These are phyloP conservation scores for Mitragyna speciosa DNA, from an alignment of 257 asterid species.

Conservation along the genomic window DNA sequence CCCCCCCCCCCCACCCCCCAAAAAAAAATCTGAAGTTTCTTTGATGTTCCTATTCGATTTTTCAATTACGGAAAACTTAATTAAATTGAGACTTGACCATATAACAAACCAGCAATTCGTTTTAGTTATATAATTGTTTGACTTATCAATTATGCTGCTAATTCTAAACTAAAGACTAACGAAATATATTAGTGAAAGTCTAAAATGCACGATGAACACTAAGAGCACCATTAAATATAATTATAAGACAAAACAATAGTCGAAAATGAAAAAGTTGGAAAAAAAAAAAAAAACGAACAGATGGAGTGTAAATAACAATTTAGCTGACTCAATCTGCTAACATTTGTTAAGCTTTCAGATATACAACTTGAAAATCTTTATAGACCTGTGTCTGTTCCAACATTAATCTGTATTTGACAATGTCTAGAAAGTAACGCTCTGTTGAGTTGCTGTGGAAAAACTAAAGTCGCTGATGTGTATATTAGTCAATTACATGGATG, in stretches of 20 bases:
- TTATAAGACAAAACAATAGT: neutral
- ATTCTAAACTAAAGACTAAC: neutral
- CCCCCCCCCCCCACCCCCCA: no score
- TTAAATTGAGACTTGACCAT: neutral
- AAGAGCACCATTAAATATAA: neutral
- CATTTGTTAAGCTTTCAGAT: neutral
- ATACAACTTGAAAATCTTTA: neutral
- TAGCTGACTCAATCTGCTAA: constrained; percentile 6
- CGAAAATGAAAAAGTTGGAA: neutral
- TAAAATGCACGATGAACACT: neutral
- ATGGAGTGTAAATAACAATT: neutral
- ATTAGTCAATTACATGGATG: constrained; percentile 12
- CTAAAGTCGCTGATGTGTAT: neutral
- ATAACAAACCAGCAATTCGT: neutral
- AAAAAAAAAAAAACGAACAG: neutral
- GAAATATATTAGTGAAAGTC: neutral
- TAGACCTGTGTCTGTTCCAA: neutral
- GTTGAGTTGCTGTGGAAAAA: neutral
- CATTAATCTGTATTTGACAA: neutral
- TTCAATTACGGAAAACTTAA: neutral
- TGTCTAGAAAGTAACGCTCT: constrained; percentile 7
- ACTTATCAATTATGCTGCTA: neutral
- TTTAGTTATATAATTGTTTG: neutral
- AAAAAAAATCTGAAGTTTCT: no score
- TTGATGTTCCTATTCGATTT: neutral